These are phyloP conservation scores for Obelidium mucronatum DNA, from an alignment of 192 early-diverging fungal species.

Conservation along the genomic window DNA sequence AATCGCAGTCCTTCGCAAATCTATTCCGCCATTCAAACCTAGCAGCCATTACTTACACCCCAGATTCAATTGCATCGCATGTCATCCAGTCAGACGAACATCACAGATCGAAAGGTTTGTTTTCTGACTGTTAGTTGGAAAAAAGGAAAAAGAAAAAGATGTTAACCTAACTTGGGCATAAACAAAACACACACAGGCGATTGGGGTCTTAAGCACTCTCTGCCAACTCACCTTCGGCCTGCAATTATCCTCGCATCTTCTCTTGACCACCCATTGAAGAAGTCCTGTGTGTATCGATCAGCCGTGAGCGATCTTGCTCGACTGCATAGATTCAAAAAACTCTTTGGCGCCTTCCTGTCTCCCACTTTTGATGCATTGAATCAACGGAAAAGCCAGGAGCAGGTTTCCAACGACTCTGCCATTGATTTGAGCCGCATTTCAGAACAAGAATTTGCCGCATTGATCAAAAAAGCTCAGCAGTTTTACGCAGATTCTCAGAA, in stretches of 20 bases:
- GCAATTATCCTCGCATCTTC: not conserved
- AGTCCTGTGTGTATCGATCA: not conserved
- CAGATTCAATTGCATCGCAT: not conserved
- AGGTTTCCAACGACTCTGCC: not conserved
- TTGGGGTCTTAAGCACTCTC: slow-evolving; percentile 28
- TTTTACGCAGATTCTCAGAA: no score
- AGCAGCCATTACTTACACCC: slow-evolving; percentile 20
- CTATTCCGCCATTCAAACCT: slow-evolving; percentile 27
- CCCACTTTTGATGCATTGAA: not conserved
- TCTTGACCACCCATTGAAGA: not conserved
- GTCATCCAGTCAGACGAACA: not conserved
- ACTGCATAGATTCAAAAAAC: not conserved
- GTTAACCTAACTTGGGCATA: not conserved
- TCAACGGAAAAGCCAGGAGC: not conserved
- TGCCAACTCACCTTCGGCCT: not conserved
- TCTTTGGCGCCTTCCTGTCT: not conserved
- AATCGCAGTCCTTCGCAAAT: slow-evolving; percentile 20
- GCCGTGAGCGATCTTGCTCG: not conserved
- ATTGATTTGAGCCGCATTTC: slow-evolving; percentile 1
- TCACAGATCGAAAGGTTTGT: slow-evolving; percentile 11
- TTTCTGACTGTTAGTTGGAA: not conserved
- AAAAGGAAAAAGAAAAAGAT: not conserved
- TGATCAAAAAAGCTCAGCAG: slow-evolving; percentile 4
- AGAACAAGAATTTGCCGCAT: not conserved
- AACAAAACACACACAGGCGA: slow-evolving; percentile 6